phyloP scores from a whole-genome alignment of 805 yeast species.

The Yamadazyma takamatsuzukensis region DNA sequence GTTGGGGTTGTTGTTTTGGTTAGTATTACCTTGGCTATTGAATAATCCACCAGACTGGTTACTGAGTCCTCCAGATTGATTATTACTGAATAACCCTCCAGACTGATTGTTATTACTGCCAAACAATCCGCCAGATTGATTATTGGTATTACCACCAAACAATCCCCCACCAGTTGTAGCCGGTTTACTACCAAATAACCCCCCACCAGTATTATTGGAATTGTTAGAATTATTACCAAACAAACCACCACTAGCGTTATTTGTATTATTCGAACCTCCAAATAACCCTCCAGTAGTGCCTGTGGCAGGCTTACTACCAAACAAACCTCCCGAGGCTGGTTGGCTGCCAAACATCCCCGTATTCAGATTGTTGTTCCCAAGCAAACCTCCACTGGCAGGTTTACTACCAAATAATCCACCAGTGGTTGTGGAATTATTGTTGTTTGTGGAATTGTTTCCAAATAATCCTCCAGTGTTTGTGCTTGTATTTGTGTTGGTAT shows the following conservation, averaged over 20 bases:
- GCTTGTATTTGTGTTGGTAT: too few relatives aligned
- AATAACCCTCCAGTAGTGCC: conserved; percentile 21
- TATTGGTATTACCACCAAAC: conserved; percentile 19
- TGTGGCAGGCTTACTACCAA: conserved; percentile 15
- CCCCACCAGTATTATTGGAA: conserved; percentile 15
- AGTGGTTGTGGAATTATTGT: conserved; percentile 4
- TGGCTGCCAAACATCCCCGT: conserved; percentile 12
- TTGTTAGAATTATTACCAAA: conserved; percentile 6
- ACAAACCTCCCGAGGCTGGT: conserved; percentile 16
- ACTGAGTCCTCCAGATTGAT: conserved; percentile 2
- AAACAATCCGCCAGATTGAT: conserved; percentile 8
- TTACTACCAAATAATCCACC: conserved; percentile 22
- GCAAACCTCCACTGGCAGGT: conserved; percentile 18
- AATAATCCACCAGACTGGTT: conserved; percentile 6
- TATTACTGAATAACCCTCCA: background rate
- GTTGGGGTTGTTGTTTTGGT: conserved; percentile 7
- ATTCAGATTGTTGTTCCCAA: conserved; percentile 17
- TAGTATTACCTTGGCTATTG: conserved; percentile 1
- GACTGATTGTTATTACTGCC: background rate
- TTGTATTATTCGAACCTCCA: conserved; percentile 5
- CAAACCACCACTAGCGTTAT: conserved; percentile 9
- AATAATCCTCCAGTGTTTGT: conserved; percentile 10
- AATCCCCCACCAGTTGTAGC: conserved; percentile 20
- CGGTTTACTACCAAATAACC: conserved; percentile 15
- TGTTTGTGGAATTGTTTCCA: conserved; percentile 11